These are phyloP conservation scores for Elsinoe necatrix DNA, from an alignment of 2,329 filamentous ascomycete genomes.

Conservation along the genomic window DNA sequence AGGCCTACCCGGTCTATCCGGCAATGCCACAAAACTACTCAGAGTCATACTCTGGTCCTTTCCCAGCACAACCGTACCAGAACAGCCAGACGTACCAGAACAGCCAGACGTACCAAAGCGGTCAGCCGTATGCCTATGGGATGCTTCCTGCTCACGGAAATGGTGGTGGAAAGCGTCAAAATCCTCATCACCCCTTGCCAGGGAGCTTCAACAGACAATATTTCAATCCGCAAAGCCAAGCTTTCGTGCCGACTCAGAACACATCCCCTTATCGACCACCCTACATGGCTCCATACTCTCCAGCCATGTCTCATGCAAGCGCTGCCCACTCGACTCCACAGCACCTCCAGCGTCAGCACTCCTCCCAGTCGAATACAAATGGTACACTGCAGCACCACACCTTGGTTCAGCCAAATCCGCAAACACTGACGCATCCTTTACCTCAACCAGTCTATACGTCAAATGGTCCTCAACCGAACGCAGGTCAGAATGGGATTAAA, in stretches of 20 bases:
- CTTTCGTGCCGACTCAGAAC: conserved; percentile 61
- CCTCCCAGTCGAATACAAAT: conserved; percentile 27
- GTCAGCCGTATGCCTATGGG: conserved; percentile 59
- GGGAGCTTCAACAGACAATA: conserved; percentile 75
- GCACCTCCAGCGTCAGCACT: conserved; percentile 27
- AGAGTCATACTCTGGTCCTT: conserved; percentile 16
- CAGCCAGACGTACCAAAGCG: not conserved
- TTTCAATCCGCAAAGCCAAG: conserved; percentile 91
- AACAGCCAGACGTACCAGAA: not conserved
- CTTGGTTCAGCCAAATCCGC: conserved; percentile 19
- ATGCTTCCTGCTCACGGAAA: conserved; percentile 15
- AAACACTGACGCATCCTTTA: conserved; percentile 29
- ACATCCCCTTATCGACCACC: not conserved
- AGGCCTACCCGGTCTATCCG: conserved; percentile 26
- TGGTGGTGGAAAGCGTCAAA: conserved; percentile 25
- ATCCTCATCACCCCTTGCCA: conserved; percentile 72
- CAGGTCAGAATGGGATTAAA: not conserved
- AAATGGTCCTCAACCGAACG: conserved; percentile 25
- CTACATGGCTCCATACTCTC: conserved; percentile 8
- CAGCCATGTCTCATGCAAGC: conserved; percentile 13
- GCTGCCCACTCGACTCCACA: conserved; percentile 15
- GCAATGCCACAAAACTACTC: not conserved
- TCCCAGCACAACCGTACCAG: conserved; percentile 20
- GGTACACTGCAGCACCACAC: conserved; percentile 16
- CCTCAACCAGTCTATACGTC: conserved; percentile 32